These are phyloP conservation scores for Torulaspora franciscae DNA, from an alignment of 805 yeast genomes.

Conservation along the genomic window DNA sequence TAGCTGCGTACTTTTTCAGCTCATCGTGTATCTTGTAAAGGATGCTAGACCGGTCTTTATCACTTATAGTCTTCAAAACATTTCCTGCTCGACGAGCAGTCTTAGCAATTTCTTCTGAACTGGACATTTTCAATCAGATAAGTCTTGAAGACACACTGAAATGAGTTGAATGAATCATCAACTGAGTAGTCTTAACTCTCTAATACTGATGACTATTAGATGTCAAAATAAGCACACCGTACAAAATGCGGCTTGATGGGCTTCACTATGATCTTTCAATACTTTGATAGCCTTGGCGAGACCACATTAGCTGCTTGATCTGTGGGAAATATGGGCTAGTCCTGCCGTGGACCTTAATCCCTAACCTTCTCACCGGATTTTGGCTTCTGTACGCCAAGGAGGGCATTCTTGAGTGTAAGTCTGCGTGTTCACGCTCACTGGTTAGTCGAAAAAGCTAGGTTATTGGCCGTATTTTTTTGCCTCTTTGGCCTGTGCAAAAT, in stretches of 20 bases:
- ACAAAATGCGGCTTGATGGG: not conserved
- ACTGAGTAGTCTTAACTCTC: not conserved
- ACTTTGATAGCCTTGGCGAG: too few relatives aligned
- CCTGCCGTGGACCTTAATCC: too few relatives aligned
- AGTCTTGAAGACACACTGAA: not conserved
- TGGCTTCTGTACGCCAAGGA: too few relatives aligned
- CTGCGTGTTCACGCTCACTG: too few relatives aligned
- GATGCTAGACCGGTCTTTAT: constrained; percentile 69
- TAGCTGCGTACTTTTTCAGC: constrained; percentile 51
- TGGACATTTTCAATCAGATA: constrained; percentile 6
- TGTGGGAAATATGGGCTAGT: too few relatives aligned
- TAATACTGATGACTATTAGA: not conserved
- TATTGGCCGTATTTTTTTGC: constrained; percentile 6
- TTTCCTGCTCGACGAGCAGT: constrained; percentile 82
- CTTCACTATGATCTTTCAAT: not conserved
- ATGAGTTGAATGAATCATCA: not conserved
- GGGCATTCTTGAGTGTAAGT: too few relatives aligned
- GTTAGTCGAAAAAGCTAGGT: not conserved
- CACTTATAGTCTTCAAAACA: constrained; percentile 67
- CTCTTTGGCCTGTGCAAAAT: constrained; percentile 33
- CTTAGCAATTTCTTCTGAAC: constrained; percentile 71
- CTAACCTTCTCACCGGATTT: too few relatives aligned
- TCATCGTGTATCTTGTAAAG: constrained; percentile 68
- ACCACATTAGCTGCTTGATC: too few relatives aligned
- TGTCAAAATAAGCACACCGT: not conserved